These are phyloP conservation scores for Irpex sp. DNA, from an alignment of 1,284 basidiomycete species.

Conservation along the genomic window DNA sequence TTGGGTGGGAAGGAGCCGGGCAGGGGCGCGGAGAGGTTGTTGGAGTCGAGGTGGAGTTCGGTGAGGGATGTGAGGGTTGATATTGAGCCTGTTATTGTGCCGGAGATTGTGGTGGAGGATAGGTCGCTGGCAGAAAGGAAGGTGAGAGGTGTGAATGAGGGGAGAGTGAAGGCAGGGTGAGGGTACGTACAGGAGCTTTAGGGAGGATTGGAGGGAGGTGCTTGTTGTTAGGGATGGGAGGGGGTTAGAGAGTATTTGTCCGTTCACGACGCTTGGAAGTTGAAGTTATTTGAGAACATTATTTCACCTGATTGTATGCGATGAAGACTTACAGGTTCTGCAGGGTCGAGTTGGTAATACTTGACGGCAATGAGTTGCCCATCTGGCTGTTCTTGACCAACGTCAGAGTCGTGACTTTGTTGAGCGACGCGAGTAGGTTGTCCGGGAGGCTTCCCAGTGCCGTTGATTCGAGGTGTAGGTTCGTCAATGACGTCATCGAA, in stretches of 20 bases:
- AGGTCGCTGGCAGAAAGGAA: constrained; percentile 22
- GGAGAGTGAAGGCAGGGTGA: not conserved
- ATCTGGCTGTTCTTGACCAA: constrained; percentile 44
- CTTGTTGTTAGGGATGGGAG: constrained; percentile 32
- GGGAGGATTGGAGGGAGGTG: constrained; percentile 29
- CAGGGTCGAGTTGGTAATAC: constrained; percentile 31
- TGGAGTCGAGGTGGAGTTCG: constrained; percentile 30
- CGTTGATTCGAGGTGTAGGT: constrained; percentile 45
- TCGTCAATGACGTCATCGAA: constrained; percentile 35
- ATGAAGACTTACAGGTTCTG: constrained; percentile 36
- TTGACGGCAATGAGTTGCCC: constrained; percentile 37
- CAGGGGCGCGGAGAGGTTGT: constrained; percentile 23
- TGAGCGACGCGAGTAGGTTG: constrained; percentile 31
- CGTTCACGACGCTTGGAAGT: constrained; percentile 30
- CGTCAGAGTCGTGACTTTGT: constrained; percentile 36
- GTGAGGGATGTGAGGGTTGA: constrained; percentile 25
- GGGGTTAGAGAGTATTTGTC: constrained; percentile 28
- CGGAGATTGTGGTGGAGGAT: constrained; percentile 26
- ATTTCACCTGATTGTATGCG: not conserved
- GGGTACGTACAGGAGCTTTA: constrained; percentile 33
- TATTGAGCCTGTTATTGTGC: constrained; percentile 25
- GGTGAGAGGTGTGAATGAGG: not conserved
- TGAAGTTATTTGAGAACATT: no score
- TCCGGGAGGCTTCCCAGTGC: constrained; percentile 37
- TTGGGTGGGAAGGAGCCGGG: constrained; percentile 25